phyloP scores from a whole-genome alignment of 768 basidiomycete genomes.

The Trametes elegans region DNA sequence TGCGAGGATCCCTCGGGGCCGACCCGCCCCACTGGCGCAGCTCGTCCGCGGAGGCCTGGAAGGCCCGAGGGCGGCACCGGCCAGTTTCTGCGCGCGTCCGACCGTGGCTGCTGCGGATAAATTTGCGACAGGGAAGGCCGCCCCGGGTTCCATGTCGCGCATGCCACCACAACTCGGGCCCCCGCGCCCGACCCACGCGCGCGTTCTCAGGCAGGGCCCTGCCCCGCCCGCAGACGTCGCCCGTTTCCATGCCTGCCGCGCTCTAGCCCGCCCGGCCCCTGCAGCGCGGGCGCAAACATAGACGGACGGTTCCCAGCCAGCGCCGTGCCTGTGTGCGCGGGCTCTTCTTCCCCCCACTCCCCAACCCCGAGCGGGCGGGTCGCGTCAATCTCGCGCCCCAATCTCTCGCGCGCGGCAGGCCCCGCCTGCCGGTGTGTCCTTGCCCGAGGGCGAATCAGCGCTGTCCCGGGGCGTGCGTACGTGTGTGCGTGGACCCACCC shows the following conservation, averaged over 20 bases:
- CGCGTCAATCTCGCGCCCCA: constrained; percentile 12
- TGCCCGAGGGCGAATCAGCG: constrained; percentile 12
- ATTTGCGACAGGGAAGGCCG: constrained; percentile 13
- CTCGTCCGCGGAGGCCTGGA: constrained; percentile 1
- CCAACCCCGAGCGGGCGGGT: no score
- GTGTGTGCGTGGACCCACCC: constrained; percentile 1
- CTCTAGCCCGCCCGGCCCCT: constrained; percentile 1
- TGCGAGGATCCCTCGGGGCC: constrained; percentile 17
- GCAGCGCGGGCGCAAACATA: constrained; percentile 19
- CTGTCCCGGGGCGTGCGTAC: background rate
- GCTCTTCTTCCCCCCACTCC: no score
- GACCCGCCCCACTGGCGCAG: background rate
- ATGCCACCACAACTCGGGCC: constrained; percentile 1
- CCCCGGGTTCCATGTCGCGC: constrained; percentile 7
- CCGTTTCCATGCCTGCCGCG: constrained; percentile 11
- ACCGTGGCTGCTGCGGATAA: constrained; percentile 6
- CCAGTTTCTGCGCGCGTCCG: background rate
- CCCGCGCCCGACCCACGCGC: constrained; percentile 9
- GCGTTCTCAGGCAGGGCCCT: constrained; percentile 11
- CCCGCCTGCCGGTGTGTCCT: constrained; percentile 3
- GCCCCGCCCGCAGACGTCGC: constrained; percentile 6
- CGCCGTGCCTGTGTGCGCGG: constrained; percentile 15
- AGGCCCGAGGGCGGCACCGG: constrained; percentile 1
- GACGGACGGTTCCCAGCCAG: constrained; percentile 15
- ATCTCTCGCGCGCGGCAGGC: constrained; percentile 11